Conservation (phyloP, 208 protist species). For the Tritrichomonas musculus region DNA sequence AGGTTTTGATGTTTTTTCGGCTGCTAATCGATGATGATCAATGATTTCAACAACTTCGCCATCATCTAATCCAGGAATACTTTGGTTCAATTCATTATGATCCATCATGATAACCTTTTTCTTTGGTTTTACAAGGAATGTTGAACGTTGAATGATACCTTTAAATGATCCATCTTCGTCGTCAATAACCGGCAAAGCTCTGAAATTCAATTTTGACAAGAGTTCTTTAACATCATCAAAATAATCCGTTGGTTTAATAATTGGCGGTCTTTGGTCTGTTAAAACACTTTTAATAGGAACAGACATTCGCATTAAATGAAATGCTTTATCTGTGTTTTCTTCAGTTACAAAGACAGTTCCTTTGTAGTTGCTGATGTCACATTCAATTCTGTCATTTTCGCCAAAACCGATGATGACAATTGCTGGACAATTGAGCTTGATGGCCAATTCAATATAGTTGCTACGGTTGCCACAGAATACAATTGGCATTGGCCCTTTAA, state of each 20-base stretch:
- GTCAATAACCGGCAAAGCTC: neutral
- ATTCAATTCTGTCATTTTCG: neutral
- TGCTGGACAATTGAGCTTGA: neutral
- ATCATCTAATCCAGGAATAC: neutral
- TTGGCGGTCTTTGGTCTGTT: neutral
- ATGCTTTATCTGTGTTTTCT: neutral
- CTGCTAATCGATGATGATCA: neutral
- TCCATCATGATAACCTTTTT: neutral
- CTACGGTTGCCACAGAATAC: neutral
- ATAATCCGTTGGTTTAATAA: neutral
- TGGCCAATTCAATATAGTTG: neutral
- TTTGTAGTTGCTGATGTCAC: neutral
- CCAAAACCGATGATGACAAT: neutral
- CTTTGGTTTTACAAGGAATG: neutral
- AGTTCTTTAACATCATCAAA: neutral
- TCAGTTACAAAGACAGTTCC: neutral
- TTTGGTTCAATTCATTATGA: neutral
- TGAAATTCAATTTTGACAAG: neutral
- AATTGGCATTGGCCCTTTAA: neutral
- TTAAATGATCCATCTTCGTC: neutral
- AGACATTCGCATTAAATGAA: neutral
- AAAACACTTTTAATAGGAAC: neutral
- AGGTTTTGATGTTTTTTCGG: neutral
- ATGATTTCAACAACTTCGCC: neutral
- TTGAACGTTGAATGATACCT: neutral